Base-by-base conservation (phyloP, 257 asterid species). In the Jacaranda copaia region DNA sequence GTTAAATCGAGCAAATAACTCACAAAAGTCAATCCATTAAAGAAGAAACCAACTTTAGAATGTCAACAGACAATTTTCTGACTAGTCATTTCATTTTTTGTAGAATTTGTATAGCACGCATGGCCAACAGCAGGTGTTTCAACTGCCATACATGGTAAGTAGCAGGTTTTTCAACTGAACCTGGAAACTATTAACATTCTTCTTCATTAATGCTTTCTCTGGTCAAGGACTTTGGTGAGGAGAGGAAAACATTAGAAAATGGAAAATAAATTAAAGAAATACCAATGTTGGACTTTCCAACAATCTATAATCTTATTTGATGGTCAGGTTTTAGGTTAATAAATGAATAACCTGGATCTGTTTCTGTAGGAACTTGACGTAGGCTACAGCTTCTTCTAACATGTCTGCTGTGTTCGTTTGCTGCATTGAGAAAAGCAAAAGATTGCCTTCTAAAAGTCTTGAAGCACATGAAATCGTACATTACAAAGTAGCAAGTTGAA, bases 381-480 rank as follows among this genome's bases (percentile, higher is more conserved):
- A 94, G 69, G 89, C 90, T 32, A 92, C 97, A 46, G 97, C 98
- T 81, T 94, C 98, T 10, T 94, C 98, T 77, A 94, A 89, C 98
- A 92, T 92, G 90, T 94, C 97, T n/a, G 97, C 94, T 0, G 98
- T 94, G 89, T 92, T 94, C 3, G 97, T 94, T 94, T 90, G 97
- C 97, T 94, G 94, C 88, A 77, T 46, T 35, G 64, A 46, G 25
- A 82, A 76, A 81, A 76, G 59, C 59, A 75, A 77, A 65, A 80
- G 46, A 40, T 73, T 36, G 49, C 67, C 45, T 19, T 45, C 3
- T 42, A 42, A 70, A 45, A 69, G 13, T 68, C 66, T 20, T 36
- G 9, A 69, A 79, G 70, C 51, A 68, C 60, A 45, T 32, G 61
- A 49, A 60, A 25, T 6, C 48, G 25, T 2, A 36, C 32, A 56